Evolutionary conservation across 169 alveolate species (phyloP).

Genomic region (Babesia bigemina): DNA sequence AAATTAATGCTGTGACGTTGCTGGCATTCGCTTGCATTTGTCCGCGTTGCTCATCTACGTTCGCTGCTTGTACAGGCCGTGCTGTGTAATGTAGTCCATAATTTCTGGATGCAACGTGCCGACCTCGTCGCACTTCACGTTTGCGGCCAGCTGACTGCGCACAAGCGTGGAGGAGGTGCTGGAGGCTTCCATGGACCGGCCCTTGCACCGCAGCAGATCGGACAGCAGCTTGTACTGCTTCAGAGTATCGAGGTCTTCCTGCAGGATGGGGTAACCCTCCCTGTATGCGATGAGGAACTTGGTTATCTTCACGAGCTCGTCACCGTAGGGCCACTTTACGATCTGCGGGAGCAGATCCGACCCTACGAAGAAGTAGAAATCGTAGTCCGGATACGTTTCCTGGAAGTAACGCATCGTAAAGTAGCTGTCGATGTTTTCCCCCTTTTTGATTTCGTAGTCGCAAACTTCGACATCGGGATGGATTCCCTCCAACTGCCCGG

Average conservation of each 20-base stretch:
- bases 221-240: constrained; percentile 46
- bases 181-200: constrained; percentile 36
- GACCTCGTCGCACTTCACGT: constrained; percentile 39
- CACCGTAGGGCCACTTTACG: constrained; percentile 54
- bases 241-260: constrained; percentile 38
- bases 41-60: background rate
- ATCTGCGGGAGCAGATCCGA: constrained; percentile 61
- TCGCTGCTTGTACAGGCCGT: constrained; percentile 15
- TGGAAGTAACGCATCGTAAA: constrained; percentile 51
- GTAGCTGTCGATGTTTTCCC: constrained; percentile 45
- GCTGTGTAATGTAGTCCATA: constrained; percentile 44
- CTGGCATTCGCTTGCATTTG: background rate
- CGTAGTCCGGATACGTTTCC: constrained; percentile 39
- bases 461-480: constrained; percentile 10
- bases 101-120: constrained; percentile 58
- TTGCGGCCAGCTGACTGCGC: constrained; percentile 30
- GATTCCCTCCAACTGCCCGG: background rate
- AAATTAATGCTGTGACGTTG: background rate
- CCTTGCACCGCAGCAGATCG: constrained; percentile 21
- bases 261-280: constrained; percentile 44
- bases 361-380: constrained; percentile 63
- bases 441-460: constrained; percentile 40
- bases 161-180: constrained; percentile 62
- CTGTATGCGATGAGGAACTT: constrained; percentile 58
- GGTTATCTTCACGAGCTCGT: constrained; percentile 46